Base-by-base conservation (phyloP, 139 green algal species). In the Ulvella scutata region DNA sequence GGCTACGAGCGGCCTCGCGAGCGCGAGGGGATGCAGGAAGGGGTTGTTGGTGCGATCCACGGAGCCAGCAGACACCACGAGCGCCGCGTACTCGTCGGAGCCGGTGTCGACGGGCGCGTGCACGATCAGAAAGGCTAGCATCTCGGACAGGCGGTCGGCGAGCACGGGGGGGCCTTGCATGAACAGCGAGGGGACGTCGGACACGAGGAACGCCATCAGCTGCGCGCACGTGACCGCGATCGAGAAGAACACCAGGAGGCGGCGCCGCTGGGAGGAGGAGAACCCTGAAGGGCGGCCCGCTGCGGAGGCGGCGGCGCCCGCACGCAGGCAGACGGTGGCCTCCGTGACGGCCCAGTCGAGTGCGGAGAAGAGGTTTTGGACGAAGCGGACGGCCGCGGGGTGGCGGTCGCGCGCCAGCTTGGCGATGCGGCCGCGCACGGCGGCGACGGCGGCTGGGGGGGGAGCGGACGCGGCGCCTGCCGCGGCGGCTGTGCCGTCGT, bases 201-300 rank as follows among this genome's bases (percentile, higher is more conserved):
- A 10, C 9, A 67, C 51, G 51, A 67, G 51, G 20, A 67, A 67
- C 51, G 31, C 51, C n/a, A 67, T 26, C 1, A 67, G 51, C 51
- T 67, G 51, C 51, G 51, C 33, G 51, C 51, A 67, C 51, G 51
- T 67, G 51, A 67, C 51, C 9, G 51, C 51, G 51, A 67, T 67
- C 51, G 51, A 67, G 51, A 67, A 67, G 51, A 67, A 67, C n/a
- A 67, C 51, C n/a, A 67, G 51, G 20, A 67, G 51, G n/a, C 51
- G 51, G n/a, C 51, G 51, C 51, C 33, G 31, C 51, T 67, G 51
- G 7, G 51, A 67, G 51, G 51, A 67, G 51, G n/a, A 36, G 13
- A 10, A 26, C 9, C n/a, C 51, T 6, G 40, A 59, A n/a, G n/a
- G n/a, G 40, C 40, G 13, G 40, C 13, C 10, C n/a, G n/a, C n/a